A percentile compares a stretch with the other conserved stretches of the same genome.
phyloP scores from a whole-genome alignment of 2,329 filamentous ascomycete genomes.

The Trichoderma simmonsii region DNA sequence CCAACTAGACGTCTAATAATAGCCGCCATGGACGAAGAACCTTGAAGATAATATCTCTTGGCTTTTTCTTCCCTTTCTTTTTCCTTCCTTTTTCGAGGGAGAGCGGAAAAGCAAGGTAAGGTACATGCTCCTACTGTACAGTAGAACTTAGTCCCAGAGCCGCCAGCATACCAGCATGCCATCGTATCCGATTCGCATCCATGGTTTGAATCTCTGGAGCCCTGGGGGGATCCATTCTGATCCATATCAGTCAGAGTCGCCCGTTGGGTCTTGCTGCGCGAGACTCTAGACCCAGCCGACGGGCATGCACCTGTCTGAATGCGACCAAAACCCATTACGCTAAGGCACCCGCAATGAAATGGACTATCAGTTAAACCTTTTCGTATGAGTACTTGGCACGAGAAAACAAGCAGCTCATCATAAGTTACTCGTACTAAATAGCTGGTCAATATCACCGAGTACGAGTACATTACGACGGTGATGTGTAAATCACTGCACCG shows the following conservation, averaged over 20 bases:
- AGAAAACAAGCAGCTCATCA: background rate
- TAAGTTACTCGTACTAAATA: background rate
- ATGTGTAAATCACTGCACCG: background rate
- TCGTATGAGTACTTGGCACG: background rate
- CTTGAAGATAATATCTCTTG: background rate
- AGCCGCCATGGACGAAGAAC: background rate
- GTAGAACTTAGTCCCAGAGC: background rate
- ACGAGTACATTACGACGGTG: background rate
- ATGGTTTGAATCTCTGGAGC: background rate
- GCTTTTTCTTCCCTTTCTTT: background rate
- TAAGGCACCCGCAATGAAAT: background rate
- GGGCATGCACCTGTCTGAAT: constrained; percentile 11
- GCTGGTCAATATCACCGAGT: background rate
- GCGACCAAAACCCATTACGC: constrained; percentile 9
- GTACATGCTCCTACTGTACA: background rate
- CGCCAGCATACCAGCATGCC: background rate
- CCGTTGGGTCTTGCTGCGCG: background rate
- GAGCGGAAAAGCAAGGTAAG: background rate
- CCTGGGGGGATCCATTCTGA: background rate
- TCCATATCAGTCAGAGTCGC: background rate
- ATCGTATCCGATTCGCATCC: background rate
- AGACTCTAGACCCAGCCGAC: background rate
- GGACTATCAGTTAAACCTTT: background rate
- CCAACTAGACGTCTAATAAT: background rate
- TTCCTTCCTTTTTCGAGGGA: background rate